Evolutionary conservation across 2,329 filamentous ascomycete species (phyloP), one percentile per base, ranked within the genome.

Genomic region (Apiospora aurea): DNA sequence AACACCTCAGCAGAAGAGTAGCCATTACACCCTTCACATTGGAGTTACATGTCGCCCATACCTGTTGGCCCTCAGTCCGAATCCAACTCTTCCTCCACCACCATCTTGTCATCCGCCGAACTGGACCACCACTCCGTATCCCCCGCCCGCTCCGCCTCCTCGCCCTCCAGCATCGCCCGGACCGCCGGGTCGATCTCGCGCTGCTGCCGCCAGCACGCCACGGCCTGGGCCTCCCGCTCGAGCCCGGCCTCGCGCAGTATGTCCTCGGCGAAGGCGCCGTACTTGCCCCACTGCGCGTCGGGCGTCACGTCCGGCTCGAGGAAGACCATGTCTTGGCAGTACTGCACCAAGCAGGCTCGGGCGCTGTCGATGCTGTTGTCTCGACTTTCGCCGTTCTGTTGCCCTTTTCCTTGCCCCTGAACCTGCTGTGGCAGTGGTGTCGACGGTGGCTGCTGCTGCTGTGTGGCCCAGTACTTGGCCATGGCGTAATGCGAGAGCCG

Each of bases 181-280:
- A 64, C 57, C 29, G 57, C 57, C 57, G 57, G 57, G 57, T 64
- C 57, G 57, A 64, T 64, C 57, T 64, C 57, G 34, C 57, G 57
- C 57, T 64, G 57, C 57, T 64, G 57, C 34, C 57, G 57, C 57
- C 57, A 64, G 57, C 34, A 21, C 2, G 57, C 57, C 18, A 64
- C 57, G 34, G 57, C 57, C 34, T 41, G 29, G 57, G 57, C 57
- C 57, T 64, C 57, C 16, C 34, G 29, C 57, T 41, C 29, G 8
- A 64, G 57, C 18, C 57, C 57, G 18, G 57, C 29, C 29, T 41
- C 57, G 34, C 21, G 57, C 18, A 64, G 29, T 2, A 64, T 24
- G 34, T 64, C 34, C 57, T 64, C 57, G 57, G 57, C 29, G 29
- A 64, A 41, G 29, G 34, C 18, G 34, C 57, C 57, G 57, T 64